phyloP scores from a whole-genome alignment of 495 filamentous ascomycete species.

The Aspergillus bridgeri region DNA sequence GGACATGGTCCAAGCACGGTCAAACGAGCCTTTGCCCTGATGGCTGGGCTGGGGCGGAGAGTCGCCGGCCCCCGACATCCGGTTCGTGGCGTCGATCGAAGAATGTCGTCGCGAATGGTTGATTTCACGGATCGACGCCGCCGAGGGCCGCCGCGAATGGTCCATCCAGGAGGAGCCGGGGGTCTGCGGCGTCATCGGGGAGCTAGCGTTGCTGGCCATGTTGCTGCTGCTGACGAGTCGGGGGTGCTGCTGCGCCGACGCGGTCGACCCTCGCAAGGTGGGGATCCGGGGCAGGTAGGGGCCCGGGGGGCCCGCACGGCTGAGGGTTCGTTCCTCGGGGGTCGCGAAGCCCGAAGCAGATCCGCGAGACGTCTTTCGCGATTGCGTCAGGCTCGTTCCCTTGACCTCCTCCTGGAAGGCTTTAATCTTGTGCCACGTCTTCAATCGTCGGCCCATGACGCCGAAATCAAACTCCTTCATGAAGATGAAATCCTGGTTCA shows the following conservation, averaged over 20 bases:
- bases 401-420: conserved; percentile 79
- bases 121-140: conserved; percentile 78
- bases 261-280: conserved; percentile 38
- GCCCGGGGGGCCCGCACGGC: conserved; percentile 35
- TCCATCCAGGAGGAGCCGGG: conserved; percentile 42
- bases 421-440: conserved; percentile 95
- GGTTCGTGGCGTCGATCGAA: conserved; percentile 63
- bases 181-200: conserved; percentile 31
- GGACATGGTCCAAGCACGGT: conserved; percentile 80
- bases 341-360: conserved; percentile 31
- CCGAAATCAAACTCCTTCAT: conserved; percentile 95
- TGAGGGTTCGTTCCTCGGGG: conserved; percentile 39
- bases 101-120: conserved; percentile 87
- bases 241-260: conserved; percentile 33
- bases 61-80: conserved; percentile 31
- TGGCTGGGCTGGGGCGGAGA: conserved; percentile 42
- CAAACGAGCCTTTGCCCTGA: conserved; percentile 83
- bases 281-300: conserved; percentile 60
- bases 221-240: conserved; percentile 31
- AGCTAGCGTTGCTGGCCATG: conserved; percentile 27
- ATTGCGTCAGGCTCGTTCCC: conserved; percentile 22
- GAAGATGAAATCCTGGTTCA: conserved; percentile 90
- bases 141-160: conserved; percentile 62
- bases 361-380: conserved; percentile 23
- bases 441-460: conserved; percentile 79